Conservation (phyloP, 345 rosid genomes). For the rapeseed (Brassica napus) region Da-Ae NC_063450.1:40618001-40618500, state of each 20-base stretch:
- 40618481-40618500: conserved; percentile 79
- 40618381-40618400: conserved; percentile 60
- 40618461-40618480: conserved; percentile 79
- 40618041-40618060: neutral
- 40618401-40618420: conserved; percentile 71
- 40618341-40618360: conserved; percentile 57
- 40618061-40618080: neutral
- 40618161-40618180: neutral
- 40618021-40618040: neutral
- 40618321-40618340: conserved; percentile 88
- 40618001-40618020: neutral
- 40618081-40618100: neutral
- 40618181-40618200: neutral
- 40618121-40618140: neutral
- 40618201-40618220: conserved; percentile 51
- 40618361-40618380: conserved; percentile 77
- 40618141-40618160: neutral
- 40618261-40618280: conserved; percentile 78
- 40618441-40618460: conserved; percentile 72
- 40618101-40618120: neutral
- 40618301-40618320: conserved; percentile 86
- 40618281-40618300: conserved; percentile 75
- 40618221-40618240: conserved; percentile 70
- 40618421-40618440: conserved; percentile 64
- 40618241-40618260: conserved; percentile 63